Percentiles rank a stretch among this genome's conserved stretches.
Evolutionary conservation across 176 grass and related monocot species (phyloP).

Genomic region (Sorghum bicolor): Sorghum_bicolor_NCBIv3 NC_012872.2:7755501-7756000

Average conservation of each 20-base stretch:
- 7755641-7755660: neutral
- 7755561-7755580: neutral
- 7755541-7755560: neutral
- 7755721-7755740: slow-evolving; percentile 12
- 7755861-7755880: slow-evolving; percentile 87
- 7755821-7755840: slow-evolving; percentile 62
- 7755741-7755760: slow-evolving; percentile 27
- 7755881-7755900: slow-evolving; percentile 72
- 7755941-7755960: slow-evolving; percentile 73
- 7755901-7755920: slow-evolving; percentile 79
- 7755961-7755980: slow-evolving; percentile 87
- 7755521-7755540: slow-evolving; percentile 10
- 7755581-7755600: slow-evolving; percentile 19
- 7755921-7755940: slow-evolving; percentile 94
- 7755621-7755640: neutral
- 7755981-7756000: slow-evolving; percentile 96
- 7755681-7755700: neutral
- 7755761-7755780: slow-evolving; percentile 74
- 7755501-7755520: slow-evolving; percentile 32
- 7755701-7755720: slow-evolving; percentile 26
- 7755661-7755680: neutral
- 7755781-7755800: slow-evolving; percentile 85
- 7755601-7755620: neutral
- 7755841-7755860: slow-evolving; percentile 94
- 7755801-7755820: slow-evolving; percentile 64